Evolutionary conservation across 495 filamentous ascomycete genomes (phyloP).

Genomic region (Ascobolus immersus): DNA sequence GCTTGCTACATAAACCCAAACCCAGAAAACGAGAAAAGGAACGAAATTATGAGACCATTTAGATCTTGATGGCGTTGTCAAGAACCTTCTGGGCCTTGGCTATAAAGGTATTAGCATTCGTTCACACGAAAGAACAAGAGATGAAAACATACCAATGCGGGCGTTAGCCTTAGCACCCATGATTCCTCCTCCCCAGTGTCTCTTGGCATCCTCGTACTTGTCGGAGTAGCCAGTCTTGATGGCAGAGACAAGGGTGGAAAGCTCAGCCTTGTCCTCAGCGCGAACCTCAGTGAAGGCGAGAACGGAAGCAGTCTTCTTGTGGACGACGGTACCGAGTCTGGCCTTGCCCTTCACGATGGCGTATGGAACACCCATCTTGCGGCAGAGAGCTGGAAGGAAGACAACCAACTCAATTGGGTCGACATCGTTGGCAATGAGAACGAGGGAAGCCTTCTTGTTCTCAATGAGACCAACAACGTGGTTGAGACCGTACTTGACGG

Average conservation of each 20-base stretch:
- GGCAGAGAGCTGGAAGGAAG: conserved; percentile 95
- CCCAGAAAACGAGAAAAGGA: background rate
- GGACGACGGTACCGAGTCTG: conserved; percentile 89
- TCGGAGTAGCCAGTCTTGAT: conserved; percentile 96
- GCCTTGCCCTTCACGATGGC: conserved; percentile 99
- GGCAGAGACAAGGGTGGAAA: conserved; percentile 81
- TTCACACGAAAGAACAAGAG: background rate
- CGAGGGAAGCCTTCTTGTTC: conserved; percentile 98
- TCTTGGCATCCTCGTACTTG: conserved; percentile 77
- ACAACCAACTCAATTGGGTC: conserved; percentile 99
- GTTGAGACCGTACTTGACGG: conserved; percentile 98
- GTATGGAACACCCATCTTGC: conserved; percentile 99
- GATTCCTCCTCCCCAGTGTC: conserved; percentile 98
- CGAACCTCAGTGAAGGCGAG: conserved; percentile 89
- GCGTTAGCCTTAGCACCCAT: conserved; percentile 95
- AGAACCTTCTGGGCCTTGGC: conserved; percentile 86
- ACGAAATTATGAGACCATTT: conserved; percentile 17
- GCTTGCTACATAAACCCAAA: too few species aligned
- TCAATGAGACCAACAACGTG: conserved; percentile 98
- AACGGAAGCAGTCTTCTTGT: conserved; percentile 99
- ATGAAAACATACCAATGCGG: conserved; percentile 30
- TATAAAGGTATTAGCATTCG: conserved; percentile 4
- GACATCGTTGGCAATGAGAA: conserved; percentile 97
- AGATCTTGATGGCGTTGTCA: conserved; percentile 88
- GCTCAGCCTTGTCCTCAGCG: conserved; percentile 89